Percentiles rank a stretch among this genome's conserved stretches.
phyloP scores from a whole-genome alignment of 2,329 filamentous ascomycete species.

The Lecanicillium sp. region DNA sequence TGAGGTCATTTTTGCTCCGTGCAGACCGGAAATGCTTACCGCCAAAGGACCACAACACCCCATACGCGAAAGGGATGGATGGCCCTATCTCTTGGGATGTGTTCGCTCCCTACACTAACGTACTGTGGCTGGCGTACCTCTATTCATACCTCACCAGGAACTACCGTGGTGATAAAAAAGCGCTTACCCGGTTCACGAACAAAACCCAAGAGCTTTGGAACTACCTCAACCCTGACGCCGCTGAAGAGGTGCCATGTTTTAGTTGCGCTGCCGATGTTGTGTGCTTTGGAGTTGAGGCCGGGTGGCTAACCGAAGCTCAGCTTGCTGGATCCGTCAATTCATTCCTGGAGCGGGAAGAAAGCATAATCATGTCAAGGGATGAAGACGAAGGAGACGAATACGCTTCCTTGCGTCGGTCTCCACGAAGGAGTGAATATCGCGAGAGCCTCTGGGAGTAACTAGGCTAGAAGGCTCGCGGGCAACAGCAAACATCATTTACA shows the following conservation, averaged over 20 bases:
- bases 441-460: background rate
- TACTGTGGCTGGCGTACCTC: slow-evolving; percentile 56
- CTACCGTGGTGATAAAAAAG: slow-evolving; percentile 38
- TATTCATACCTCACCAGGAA: slow-evolving; percentile 43
- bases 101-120: slow-evolving; percentile 54
- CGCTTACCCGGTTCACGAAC: slow-evolving; percentile 36
- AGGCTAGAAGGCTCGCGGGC: too few species aligned
- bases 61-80: slow-evolving; percentile 37
- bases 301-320: slow-evolving; percentile 48
- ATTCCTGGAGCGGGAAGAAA: slow-evolving; percentile 29
- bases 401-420: slow-evolving; percentile 17
- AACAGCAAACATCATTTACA: too few species aligned
- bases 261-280: slow-evolving; percentile 48
- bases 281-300: slow-evolving; percentile 47
- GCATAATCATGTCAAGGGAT: slow-evolving; percentile 27
- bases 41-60: slow-evolving; percentile 34
- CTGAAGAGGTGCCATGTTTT: slow-evolving; percentile 39
- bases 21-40: slow-evolving; percentile 43
- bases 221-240: slow-evolving; percentile 44
- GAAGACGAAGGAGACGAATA: slow-evolving; percentile 16
- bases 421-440: slow-evolving; percentile 10
- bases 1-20: slow-evolving; percentile 48
- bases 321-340: slow-evolving; percentile 30
- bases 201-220: slow-evolving; percentile 44
- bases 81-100: slow-evolving; percentile 45